phyloP scores from a whole-genome alignment of 345 rosid species.

The Anastatica hierochuntica region DNA sequence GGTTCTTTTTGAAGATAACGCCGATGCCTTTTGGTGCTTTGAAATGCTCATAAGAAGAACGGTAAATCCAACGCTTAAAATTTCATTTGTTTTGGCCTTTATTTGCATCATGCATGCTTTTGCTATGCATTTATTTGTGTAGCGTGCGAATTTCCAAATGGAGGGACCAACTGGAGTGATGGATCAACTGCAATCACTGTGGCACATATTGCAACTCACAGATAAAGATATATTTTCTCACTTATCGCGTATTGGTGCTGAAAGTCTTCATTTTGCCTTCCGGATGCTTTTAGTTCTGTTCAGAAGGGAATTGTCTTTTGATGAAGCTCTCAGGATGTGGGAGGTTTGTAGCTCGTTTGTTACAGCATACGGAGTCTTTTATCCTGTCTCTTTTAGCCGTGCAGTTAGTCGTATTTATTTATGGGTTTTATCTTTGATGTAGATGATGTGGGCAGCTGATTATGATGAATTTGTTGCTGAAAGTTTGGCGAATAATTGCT shows the following conservation, averaged over 20 bases:
- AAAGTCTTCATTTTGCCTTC: conserved; percentile 96
- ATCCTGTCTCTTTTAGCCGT: neutral
- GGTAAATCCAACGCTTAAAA: conserved; percentile 36
- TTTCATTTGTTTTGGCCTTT: neutral
- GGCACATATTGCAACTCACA: conserved; percentile 71
- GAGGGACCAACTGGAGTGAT: conserved; percentile 94
- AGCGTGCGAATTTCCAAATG: conserved; percentile 84
- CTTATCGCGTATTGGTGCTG: conserved; percentile 73
- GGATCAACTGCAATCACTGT: conserved; percentile 73
- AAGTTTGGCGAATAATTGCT: conserved; percentile 57
- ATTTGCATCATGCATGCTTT: neutral
- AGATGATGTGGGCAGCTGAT: conserved; percentile 99
- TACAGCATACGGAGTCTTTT: no score
- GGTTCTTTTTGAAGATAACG: conserved; percentile 84
- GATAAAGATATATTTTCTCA: conserved; percentile 80
- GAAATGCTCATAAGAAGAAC: conserved; percentile 95
- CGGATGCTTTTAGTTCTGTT: conserved; percentile 86
- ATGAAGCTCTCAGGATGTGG: conserved; percentile 89
- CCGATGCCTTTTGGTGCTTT: conserved; percentile 98
- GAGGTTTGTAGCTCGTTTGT: conserved; percentile 68
- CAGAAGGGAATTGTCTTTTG: conserved; percentile 68
- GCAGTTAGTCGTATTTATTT: neutral
- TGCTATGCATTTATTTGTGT: conserved; percentile 18
- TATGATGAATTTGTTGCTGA: conserved; percentile 49
- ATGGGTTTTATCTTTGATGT: conserved; percentile 20